phyloP scores from a whole-genome alignment of 352 stramenopile species.

The Nannochloropsis limnetica region DNA sequence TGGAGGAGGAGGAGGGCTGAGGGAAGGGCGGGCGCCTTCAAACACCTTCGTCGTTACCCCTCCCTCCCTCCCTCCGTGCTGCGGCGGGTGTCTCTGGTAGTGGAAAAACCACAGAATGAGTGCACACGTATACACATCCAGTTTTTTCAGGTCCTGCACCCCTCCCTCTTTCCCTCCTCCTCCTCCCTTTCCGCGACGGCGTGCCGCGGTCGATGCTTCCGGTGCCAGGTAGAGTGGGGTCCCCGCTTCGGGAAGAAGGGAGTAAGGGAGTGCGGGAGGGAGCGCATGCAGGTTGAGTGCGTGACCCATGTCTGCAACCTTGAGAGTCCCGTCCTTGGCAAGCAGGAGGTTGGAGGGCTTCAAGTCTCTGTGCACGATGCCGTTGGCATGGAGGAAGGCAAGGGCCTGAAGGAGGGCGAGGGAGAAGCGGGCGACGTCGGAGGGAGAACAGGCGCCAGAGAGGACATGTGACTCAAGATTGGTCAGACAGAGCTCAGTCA shows the following conservation, averaged over 20 bases:
- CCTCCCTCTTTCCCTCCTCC: not conserved
- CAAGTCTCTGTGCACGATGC: slow-evolving; percentile 73
- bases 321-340: slow-evolving; percentile 66
- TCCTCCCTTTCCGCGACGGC: too few species aligned
- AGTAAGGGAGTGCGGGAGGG: not conserved
- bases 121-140: not conserved
- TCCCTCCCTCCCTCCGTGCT: not conserved
- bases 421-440: not conserved
- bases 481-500: not conserved
- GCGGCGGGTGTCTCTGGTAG: not conserved
- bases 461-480: not conserved
- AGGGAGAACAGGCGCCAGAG: not conserved
- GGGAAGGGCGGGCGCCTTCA: not conserved
- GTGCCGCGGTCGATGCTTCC: not conserved
- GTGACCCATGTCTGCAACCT: slow-evolving; percentile 66
- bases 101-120: not conserved
- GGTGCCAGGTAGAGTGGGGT: not conserved
- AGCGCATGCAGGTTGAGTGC: not conserved
- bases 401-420: slow-evolving; percentile 64
- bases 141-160: not conserved
- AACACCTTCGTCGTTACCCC: not conserved
- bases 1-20: not conserved
- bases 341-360: slow-evolving; percentile 73
- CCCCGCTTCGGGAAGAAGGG: not conserved
- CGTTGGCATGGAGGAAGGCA: slow-evolving; percentile 67